These are phyloP conservation scores for Leucosporidium creatinivorum DNA, from an alignment of 768 basidiomycete species.

Conservation along the genomic window DNA sequence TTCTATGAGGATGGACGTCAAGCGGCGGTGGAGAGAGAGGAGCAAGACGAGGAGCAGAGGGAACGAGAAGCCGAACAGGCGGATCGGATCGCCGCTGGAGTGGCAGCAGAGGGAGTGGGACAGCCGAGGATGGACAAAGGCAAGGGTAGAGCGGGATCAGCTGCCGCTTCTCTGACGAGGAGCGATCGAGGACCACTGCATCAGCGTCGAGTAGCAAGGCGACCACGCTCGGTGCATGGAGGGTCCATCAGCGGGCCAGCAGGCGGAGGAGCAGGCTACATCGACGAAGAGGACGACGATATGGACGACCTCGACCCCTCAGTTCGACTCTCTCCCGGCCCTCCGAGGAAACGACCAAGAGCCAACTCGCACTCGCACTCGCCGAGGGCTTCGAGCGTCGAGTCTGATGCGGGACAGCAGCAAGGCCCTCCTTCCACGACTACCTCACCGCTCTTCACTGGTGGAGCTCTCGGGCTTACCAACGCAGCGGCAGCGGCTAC, in stretches of 20 bases:
- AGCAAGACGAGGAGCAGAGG: not conserved
- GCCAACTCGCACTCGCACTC: not conserved
- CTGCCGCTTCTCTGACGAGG: not conserved
- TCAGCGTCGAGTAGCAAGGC: too few relatives aligned
- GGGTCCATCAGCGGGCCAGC: too few relatives aligned
- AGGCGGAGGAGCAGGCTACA: too few relatives aligned
- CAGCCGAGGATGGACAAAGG: not conserved
- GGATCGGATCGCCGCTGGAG: too few relatives aligned
- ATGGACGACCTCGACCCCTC: not conserved
- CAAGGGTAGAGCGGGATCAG: constrained; percentile 11
- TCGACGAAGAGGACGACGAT: not conserved
- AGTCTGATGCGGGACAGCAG: not conserved
- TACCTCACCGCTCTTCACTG: not conserved
- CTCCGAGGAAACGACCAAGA: constrained; percentile 23
- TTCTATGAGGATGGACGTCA: constrained; percentile 7
- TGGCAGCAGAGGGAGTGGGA: not conserved
- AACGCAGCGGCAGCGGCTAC: not conserved
- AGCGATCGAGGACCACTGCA: too few relatives aligned
- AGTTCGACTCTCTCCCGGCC: constrained; percentile 14
- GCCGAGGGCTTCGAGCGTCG: not conserved
- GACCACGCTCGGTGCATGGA: too few relatives aligned
- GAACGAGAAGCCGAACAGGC: too few relatives aligned
- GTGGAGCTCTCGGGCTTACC: not conserved
- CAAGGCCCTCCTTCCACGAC: not conserved
- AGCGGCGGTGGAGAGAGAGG: not conserved